These are phyloP conservation scores for Podospora pseudocomata DNA, from an alignment of 495 filamentous ascomycete genomes.

Conservation along the genomic window DNA sequence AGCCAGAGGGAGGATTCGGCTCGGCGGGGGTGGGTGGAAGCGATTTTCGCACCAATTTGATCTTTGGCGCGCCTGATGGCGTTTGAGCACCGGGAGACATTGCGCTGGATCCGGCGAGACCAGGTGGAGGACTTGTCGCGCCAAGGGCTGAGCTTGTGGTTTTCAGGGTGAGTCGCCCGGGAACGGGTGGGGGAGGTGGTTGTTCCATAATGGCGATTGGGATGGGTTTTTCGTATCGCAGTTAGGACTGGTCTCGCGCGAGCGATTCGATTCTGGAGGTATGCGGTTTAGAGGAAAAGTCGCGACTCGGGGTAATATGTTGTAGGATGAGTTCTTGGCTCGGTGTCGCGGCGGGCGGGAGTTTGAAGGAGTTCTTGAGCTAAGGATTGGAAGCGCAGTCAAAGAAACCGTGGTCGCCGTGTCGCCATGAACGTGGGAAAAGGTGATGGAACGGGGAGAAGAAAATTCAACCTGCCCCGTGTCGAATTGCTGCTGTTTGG, in stretches of 20 bases:
- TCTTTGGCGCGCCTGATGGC: slow-evolving; percentile 44
- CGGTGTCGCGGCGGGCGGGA: background rate
- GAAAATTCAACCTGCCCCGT: background rate
- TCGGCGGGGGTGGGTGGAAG: slow-evolving; percentile 46
- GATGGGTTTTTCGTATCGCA: background rate
- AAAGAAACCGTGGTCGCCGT: background rate
- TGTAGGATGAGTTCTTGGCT: background rate
- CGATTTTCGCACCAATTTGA: slow-evolving; percentile 50
- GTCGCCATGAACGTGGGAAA: background rate
- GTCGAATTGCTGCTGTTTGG: background rate
- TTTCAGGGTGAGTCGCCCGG: background rate
- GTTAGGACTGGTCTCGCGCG: background rate
- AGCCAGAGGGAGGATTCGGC: slow-evolving; percentile 12
- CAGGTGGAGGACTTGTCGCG: background rate
- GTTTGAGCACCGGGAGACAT: slow-evolving; percentile 33
- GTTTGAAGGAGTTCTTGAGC: background rate
- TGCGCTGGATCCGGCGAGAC: slow-evolving; percentile 1
- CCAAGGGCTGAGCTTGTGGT: background rate
- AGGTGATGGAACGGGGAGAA: background rate
- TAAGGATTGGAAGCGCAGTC: background rate
- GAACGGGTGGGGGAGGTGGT: background rate
- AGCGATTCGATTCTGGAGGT: background rate
- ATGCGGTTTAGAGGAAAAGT: background rate
- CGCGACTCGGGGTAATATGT: background rate
- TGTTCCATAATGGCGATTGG: background rate